Evolutionary conservation across 495 filamentous ascomycete species (phyloP).

Genomic region (Neurospora tetraspora): DNA sequence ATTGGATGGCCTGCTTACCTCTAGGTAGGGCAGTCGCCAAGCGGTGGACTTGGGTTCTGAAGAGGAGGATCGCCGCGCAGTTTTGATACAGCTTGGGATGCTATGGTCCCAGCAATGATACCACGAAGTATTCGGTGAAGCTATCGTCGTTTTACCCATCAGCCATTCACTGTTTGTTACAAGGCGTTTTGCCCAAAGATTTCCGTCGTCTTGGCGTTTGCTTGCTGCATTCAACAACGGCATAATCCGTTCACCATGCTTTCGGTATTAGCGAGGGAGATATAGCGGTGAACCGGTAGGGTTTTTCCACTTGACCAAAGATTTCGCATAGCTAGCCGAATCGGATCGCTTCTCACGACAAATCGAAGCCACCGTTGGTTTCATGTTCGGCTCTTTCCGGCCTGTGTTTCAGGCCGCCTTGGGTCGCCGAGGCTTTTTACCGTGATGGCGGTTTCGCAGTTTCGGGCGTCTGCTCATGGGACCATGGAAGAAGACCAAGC

Average conservation of each 20-base stretch:
- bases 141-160: neutral
- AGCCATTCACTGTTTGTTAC: neutral
- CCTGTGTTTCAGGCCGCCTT: neutral
- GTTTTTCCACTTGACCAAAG: neutral
- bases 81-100: neutral
- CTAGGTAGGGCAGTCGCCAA: too few species aligned
- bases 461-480: neutral
- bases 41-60: neutral
- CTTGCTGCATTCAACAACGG: neutral
- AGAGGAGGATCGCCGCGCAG: neutral
- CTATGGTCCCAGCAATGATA: neutral
- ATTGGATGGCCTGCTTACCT: neutral
- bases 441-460: neutral
- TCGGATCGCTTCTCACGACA: neutral
- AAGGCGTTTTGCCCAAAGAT: neutral
- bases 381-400: neutral
- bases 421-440: neutral
- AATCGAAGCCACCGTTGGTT: neutral
- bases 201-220: neutral
- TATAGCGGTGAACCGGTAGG: neutral
- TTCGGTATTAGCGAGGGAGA: neutral
- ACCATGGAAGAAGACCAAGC: neutral
- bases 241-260: neutral
- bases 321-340: neutral
- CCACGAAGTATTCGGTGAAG: neutral